Base-by-base conservation (phyloP, 2,329 filamentous ascomycete genomes). In the Fusarium ramigenum region DNA sequence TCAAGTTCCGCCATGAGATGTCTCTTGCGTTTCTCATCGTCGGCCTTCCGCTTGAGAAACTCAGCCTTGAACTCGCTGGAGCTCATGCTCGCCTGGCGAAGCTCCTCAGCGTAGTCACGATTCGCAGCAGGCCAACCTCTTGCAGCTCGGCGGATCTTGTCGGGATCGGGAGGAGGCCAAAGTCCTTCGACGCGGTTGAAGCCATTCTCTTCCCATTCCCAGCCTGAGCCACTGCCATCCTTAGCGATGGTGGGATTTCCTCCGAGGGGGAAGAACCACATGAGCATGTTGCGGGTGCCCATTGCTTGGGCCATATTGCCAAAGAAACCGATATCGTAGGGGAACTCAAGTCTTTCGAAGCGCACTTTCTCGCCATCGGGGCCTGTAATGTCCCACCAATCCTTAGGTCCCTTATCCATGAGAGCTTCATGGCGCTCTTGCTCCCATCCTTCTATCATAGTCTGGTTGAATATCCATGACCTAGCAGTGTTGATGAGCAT, bases 381-480 rank as follows among this genome's bases (percentile, higher is more conserved):
- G 1, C 78, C 80, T 30, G 70, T 75, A 14, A 83, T 68, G 36
- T 83, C 80, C 84, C 84, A 87, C 82, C 82, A 87, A 60, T 85
- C 81, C n/a, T 78, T 80, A 39, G 83, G 82, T 9, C 85, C 83
- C 36, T 88, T 84, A 28, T 84, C 82, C 30, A 90, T 82, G 3
- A 90, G 80, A 14, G 87, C 84, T 71, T 90, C 88, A 80, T 93
- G 90, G 1, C 90, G 85, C 73, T 92, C 90, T 52, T 90, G 81
- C 78, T 93, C 93, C 93, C 93, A 96, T 69, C 87, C 87, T 82
- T 97, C 94, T 76, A 97, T 96, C 80, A 93, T 94, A 30, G 93
- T 96, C 21, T 87, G 90, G 82, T 95, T 95, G 69, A 91, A 85
- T 8, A 87, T 76, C 79, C 93, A 90, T 61, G 86, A 87, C 79